These are phyloP conservation scores for Candida chilensis DNA, from an alignment of 805 yeast species.

Conservation along the genomic window DNA sequence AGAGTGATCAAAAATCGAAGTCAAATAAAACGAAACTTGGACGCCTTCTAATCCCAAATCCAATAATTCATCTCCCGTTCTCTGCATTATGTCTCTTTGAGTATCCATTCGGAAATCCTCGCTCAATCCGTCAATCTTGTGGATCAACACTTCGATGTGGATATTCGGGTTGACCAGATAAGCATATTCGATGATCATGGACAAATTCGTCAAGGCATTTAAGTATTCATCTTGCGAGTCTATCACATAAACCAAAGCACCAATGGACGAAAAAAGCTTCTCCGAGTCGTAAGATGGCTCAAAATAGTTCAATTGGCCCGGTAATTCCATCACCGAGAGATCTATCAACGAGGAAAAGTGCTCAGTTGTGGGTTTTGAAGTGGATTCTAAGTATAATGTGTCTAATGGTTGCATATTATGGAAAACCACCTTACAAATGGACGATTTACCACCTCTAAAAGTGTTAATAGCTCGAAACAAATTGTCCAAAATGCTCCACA, in stretches of 20 bases:
- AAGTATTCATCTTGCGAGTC: conserved; percentile 94
- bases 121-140: conserved; percentile 89
- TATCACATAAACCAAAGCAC: conserved; percentile 88
- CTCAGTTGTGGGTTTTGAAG: conserved; percentile 82
- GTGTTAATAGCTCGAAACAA: too few species aligned
- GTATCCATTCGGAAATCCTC: conserved; percentile 94
- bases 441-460: conserved; percentile 90
- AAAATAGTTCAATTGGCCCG: conserved; percentile 86
- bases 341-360: conserved; percentile 79
- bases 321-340: conserved; percentile 84
- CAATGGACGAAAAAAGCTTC: conserved; percentile 68
- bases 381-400: conserved; percentile 82
- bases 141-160: conserved; percentile 87
- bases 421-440: conserved; percentile 91
- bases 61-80: conserved; percentile 86
- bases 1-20: conserved; percentile 92
- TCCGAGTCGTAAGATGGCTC: conserved; percentile 81
- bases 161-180: conserved; percentile 75
- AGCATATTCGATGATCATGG: conserved; percentile 83
- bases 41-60: conserved; percentile 90
- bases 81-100: conserved; percentile 91
- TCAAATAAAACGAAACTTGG: conserved; percentile 82
- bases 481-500: too few species aligned
- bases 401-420: conserved; percentile 95
- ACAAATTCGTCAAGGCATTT: conserved; percentile 81